Evolutionary conservation across 2,329 filamentous ascomycete genomes (phyloP).

Genomic region (Pezicula rhizophila): DNA sequence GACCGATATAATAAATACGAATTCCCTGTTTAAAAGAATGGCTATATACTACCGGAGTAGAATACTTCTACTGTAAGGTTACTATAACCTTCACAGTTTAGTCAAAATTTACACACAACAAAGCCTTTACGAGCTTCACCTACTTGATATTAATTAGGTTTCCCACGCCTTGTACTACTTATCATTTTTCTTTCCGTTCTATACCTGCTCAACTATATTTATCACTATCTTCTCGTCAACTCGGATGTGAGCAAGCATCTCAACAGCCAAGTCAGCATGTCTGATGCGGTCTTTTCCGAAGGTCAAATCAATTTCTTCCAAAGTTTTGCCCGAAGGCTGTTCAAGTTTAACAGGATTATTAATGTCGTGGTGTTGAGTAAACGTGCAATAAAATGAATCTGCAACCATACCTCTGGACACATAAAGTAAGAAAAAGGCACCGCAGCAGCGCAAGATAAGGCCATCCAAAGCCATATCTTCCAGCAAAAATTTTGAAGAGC

Average conservation of each 20-base stretch:
- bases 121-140: too few relatives aligned
- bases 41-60: too few relatives aligned
- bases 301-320: constrained; percentile 13
- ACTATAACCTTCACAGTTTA: too few relatives aligned
- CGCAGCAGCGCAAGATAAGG: constrained; percentile 24
- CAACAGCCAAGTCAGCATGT: not conserved
- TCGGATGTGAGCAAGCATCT: not conserved
- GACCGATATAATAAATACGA: too few relatives aligned
- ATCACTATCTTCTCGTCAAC: not conserved
- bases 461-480: constrained; percentile 32
- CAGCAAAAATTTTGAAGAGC: constrained; percentile 28
- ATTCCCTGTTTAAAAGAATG: too few relatives aligned
- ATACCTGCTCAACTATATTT: not conserved
- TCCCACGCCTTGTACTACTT: too few relatives aligned
- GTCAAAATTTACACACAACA: too few relatives aligned
- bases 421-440: constrained; percentile 11
- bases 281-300: constrained; percentile 1
- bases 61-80: too few relatives aligned
- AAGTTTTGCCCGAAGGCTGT: constrained; percentile 9
- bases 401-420: constrained; percentile 6
- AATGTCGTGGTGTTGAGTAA: not conserved
- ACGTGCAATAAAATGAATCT: not conserved
- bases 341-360: not conserved
- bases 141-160: too few relatives aligned
- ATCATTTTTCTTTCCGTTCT: not conserved